Evolutionary conservation across 306 rosid species (phyloP).

Genomic region (Morella rubra): DNA sequence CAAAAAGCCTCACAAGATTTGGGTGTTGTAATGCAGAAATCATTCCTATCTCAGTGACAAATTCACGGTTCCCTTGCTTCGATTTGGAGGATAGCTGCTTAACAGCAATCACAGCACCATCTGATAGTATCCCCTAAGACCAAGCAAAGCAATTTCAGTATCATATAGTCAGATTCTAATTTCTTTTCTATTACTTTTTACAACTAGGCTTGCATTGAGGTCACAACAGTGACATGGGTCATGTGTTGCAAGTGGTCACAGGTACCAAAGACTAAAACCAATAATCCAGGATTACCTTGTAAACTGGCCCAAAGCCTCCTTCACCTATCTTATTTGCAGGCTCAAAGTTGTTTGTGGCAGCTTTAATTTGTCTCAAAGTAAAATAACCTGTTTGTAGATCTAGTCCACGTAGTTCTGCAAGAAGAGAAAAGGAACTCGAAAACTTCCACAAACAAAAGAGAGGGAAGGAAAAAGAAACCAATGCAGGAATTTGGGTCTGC

Average conservation of each 20-base stretch:
- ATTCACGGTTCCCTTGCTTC: conserved; percentile 90
- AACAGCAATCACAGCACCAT: conserved; percentile 75
- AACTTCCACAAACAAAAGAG: not conserved
- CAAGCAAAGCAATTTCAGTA: conserved; percentile 14
- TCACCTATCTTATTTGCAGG: conserved; percentile 66
- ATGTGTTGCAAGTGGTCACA: conserved; percentile 14
- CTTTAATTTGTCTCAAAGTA: conserved; percentile 58
- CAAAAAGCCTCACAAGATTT: conserved; percentile 80
- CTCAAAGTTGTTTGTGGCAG: conserved; percentile 58
- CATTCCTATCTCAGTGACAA: conserved; percentile 89
- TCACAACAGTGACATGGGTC: not conserved
- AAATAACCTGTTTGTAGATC: conserved; percentile 61
- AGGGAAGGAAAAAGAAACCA: not conserved
- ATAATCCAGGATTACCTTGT: conserved; percentile 44
- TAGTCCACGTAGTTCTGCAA: conserved; percentile 48
- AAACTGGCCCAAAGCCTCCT: conserved; percentile 83
- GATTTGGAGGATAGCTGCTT: conserved; percentile 89
- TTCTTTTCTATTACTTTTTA: not conserved
- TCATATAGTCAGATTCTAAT: not conserved
- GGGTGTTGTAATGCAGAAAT: conserved; percentile 92
- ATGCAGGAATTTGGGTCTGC: not conserved
- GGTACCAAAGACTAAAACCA: not conserved
- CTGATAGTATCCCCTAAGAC: conserved; percentile 61
- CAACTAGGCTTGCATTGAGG: not conserved
- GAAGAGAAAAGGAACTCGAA: conserved; percentile 4